These are phyloP conservation scores for Podaxis rugospora DNA, from an alignment of 768 basidiomycete species.

Conservation along the genomic window DNA sequence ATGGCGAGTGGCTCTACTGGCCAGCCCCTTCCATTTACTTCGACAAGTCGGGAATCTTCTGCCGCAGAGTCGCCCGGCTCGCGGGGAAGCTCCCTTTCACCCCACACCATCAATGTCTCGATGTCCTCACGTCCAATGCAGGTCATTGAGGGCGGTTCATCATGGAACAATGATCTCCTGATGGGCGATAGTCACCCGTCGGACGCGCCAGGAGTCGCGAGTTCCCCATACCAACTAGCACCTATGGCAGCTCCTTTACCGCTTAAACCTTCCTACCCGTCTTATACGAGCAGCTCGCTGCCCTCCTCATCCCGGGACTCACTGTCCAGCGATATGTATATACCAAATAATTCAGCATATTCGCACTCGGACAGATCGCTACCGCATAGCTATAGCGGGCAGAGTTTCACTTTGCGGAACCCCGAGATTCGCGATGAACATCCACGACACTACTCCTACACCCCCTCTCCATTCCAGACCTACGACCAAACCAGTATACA, in stretches of 20 bases:
- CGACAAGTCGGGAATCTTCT: slow-evolving; percentile 40
- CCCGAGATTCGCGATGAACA: slow-evolving; percentile 16
- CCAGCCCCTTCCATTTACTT: slow-evolving; percentile 24
- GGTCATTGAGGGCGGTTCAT: slow-evolving; percentile 39
- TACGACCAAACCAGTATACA: slow-evolving; percentile 34
- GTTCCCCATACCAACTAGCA: slow-evolving; percentile 41
- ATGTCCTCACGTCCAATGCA: slow-evolving; percentile 41
- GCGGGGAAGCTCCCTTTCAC: slow-evolving; percentile 60
- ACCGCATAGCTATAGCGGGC: slow-evolving; percentile 40
- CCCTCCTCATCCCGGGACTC: slow-evolving; percentile 39
- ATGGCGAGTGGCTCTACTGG: not conserved
- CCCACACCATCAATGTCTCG: slow-evolving; percentile 48
- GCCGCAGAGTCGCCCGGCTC: slow-evolving; percentile 42
- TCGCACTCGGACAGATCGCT: slow-evolving; percentile 49
- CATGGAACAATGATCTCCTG: slow-evolving; percentile 56
- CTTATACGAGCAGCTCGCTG: slow-evolving; percentile 32
- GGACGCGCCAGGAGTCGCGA: slow-evolving; percentile 34
- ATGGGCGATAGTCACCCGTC: slow-evolving; percentile 39
- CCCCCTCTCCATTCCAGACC: slow-evolving; percentile 42
- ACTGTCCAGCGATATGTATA: slow-evolving; percentile 38
- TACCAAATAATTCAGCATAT: slow-evolving; percentile 34
- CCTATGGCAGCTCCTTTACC: slow-evolving; percentile 44
- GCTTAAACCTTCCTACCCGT: slow-evolving; percentile 42
- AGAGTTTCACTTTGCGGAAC: slow-evolving; percentile 38
- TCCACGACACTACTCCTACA: slow-evolving; percentile 49